Evolutionary conservation across 2,329 filamentous ascomycete species (phyloP), one percentile per base, ranked within the genome.

Genomic region (Dothidotthia symphoricarpi): DNA sequence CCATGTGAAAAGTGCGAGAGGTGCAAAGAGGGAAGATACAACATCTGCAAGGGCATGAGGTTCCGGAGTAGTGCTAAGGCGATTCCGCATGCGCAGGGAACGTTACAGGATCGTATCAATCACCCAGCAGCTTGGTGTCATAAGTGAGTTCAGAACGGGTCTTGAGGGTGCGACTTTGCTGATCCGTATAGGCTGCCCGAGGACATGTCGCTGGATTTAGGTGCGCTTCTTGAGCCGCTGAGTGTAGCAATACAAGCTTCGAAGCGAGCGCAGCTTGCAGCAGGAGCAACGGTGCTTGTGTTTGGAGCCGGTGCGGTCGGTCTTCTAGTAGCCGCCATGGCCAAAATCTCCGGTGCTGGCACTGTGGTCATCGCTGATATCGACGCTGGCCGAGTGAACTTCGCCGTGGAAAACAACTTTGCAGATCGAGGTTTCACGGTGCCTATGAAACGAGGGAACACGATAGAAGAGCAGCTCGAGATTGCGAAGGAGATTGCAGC

Each of bases 1-100:
- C 88, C 89, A 1, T 97, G 91, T 72, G 82, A 86, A 26, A 58
- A 64, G 27, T 83, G 80, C 56, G 63, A 70, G 15, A 66, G 76
- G 34, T 83, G 80, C 57, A 65, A 68, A 28, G 69, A 74, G 39
- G 77, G 76, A 34, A 66, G 79, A 34, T 82, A 82, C 59, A 83
- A 83, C 51, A 78, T 83, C 47, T 83, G 80, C 67, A 74, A 74
- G 16, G 67, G 67, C 7, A 74, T 83, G 70, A 69, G 69, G 27
- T 82, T 82, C 56, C 62, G 78, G 43, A 78, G 74, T 51, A 78
- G 75, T 36, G 80, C 80, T 24, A 82, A 80, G 58, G 68, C 69
- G 15, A 80, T 78, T 55, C 79, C 79, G 5, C 80, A 82, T 55
- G 73, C 77, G 19, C 80, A 83, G 57, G 80, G 80, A n/a, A 83